These are phyloP conservation scores for Diutina sp. DNA, from an alignment of 1,139 yeast genomes.

Conservation along the genomic window DNA sequence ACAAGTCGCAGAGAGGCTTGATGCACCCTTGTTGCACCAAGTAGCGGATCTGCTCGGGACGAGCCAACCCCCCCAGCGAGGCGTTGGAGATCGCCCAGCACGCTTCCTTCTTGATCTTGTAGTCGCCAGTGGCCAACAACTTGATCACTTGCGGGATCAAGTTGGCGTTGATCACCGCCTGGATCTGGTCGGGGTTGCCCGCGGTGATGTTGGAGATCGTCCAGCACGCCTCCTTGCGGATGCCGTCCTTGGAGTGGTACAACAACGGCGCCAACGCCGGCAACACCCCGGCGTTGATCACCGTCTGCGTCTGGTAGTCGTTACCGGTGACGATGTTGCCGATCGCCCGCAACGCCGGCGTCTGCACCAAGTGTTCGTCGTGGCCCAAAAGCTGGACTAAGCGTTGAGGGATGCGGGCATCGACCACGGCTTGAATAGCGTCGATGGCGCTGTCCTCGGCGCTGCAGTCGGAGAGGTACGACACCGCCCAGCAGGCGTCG, in stretches of 20 bases:
- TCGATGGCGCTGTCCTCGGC: slow-evolving; percentile 86
- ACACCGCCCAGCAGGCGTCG: slow-evolving; percentile 98
- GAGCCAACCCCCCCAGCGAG: slow-evolving; percentile 84
- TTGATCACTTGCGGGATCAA: slow-evolving; percentile 87
- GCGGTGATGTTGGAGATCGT: slow-evolving; percentile 96
- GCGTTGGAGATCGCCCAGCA: slow-evolving; percentile 99
- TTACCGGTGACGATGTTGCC: slow-evolving; percentile 98
- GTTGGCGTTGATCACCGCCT: slow-evolving; percentile 91
- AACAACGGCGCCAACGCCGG: slow-evolving; percentile 74
- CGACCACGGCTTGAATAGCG: slow-evolving; percentile 94
- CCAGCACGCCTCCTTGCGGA: slow-evolving; percentile 98
- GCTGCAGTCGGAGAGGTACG: slow-evolving; percentile 85
- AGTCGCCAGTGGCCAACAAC: slow-evolving; percentile 72
- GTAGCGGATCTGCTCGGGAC: slow-evolving; percentile 89
- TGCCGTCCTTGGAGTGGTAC: slow-evolving; percentile 77
- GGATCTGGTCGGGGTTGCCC: slow-evolving; percentile 90
- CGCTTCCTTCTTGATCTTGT: slow-evolving; percentile 94
- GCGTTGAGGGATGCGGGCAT: slow-evolving; percentile 90
- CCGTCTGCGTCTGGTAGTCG: slow-evolving; percentile 89
- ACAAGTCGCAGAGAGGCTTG: slow-evolving; percentile 89
- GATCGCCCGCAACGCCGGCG: slow-evolving; percentile 94
- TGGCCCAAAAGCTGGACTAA: slow-evolving; percentile 82
- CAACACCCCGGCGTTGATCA: slow-evolving; percentile 86
- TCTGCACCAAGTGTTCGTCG: slow-evolving; percentile 78
- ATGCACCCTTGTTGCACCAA: slow-evolving; percentile 92